Base-by-base conservation (phyloP, 371 early-diverging fungal species). In the Actinomucor elegans region DNA sequence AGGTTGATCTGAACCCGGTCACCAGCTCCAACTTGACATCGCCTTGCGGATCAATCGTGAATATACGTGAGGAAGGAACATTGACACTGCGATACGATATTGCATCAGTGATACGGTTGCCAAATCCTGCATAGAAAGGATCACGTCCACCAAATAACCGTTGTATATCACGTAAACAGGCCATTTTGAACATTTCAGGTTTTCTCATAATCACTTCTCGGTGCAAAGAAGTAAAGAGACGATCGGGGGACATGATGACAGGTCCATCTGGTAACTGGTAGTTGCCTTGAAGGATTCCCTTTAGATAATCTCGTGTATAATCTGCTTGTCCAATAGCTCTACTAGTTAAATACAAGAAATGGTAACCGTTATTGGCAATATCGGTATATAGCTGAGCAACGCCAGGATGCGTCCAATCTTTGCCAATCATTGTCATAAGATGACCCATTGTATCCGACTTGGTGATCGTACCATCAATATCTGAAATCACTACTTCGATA, bases 401-500 rank as follows among this genome's bases (percentile, higher is more conserved):
- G 8, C 99, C 99, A 9, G 79, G 67, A 67, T 99, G 99, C 4
- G 99, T 99, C 99, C 99, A 99, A 73, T 99, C 99, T 67, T 88
- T 92, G 27, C 99, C 99, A 33, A 98, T 94, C 89, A 96, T 92
- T 26, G 93, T 93, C 69, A 96, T 97, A 8, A 99, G 77, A 62
- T 99, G 99, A 3, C 99, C 99, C 37, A 96, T 75, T 0, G 94
- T 92, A 67, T 99, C 99, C 3, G 96, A 94, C 67, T 99, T 99
- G 33, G 99, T 99, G 49, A 99, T 98, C 0, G 99, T 99, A 35
- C 99, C 99, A 69, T 99, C 99, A 57, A 99, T 94, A 69, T 99
- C 99, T 1, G 96, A 95, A 47, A 99, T 93, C 21, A 99, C 96
- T 26, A 99, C 85, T 48, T 94, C 84, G 34, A 89, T 88, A 57